Evolutionary conservation across 345 rosid species (phyloP), one percentile per base, ranked within the genome.

Genomic region (Euphorbia peplus): DNA sequence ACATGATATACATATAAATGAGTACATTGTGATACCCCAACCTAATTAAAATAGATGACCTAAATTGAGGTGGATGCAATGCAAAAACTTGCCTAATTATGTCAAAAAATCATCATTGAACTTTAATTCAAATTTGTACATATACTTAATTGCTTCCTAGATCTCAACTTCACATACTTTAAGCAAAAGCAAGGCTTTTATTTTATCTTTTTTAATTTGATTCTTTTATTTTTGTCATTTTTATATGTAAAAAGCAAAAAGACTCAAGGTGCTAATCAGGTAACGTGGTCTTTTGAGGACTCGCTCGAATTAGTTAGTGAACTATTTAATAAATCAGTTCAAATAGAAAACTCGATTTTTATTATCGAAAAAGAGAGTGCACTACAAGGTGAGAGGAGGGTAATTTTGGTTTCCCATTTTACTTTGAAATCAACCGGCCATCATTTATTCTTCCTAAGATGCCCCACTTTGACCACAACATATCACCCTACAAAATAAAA

Each of bases 121-220:
- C 71, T 65, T 68, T 62, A 65, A 72, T 70, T 78, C 15, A 60
- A 76, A 32, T 16, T 44, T 69, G 18, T 15, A 59, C 2, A 12
- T 44, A 44, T 50, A 1, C 14, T 22, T 39, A 69, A 64, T 42
- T 48, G 16, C 16, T 57, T 42, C 70, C 14, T 68, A 73, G 73
- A 76, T 62, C 76, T 76, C 75, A 56, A 48, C 50, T 57, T 70
- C 67, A 16, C 75, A 73, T 63, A 59, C 84, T 81, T 83, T 70
- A 65, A 68, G 80, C 22, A 67, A 70, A 85, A 83, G 87, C 85
- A 74, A 74, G 62, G 72, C 64, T 58, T 58, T 16, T 58, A 6
- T 12, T 44, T 15, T 44, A n/a, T n/a, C n/a, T n/a, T n/a, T n/a
- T n/a, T n/a, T n/a, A n/a, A n/a, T n/a, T n/a, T n/a, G n/a, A n/a